phyloP scores from a whole-genome alignment of 345 rosid genomes.

The Trapa bicornis region DNA sequence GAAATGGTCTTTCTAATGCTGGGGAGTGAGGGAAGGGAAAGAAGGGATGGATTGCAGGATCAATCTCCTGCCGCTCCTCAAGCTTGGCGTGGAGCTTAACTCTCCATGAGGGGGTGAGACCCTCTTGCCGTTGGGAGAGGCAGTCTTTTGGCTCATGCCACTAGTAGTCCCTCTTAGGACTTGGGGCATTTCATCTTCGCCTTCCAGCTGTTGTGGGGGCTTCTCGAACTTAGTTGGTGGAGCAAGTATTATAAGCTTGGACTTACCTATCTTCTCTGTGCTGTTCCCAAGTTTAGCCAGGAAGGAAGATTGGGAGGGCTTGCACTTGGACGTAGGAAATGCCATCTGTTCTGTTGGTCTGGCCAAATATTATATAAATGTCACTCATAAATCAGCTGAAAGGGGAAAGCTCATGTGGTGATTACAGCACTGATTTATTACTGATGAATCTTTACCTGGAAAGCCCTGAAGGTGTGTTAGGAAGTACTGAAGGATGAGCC shows the following conservation, averaged over 20 bases:
- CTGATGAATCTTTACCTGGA: slow-evolving; percentile 38
- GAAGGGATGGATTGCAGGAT: slow-evolving; percentile 85
- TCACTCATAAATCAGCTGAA: background rate
- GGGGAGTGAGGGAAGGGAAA: slow-evolving; percentile 90
- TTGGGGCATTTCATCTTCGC: slow-evolving; percentile 56
- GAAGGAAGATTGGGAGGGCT: slow-evolving; percentile 44
- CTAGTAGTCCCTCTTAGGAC: slow-evolving; percentile 46
- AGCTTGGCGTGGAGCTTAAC: slow-evolving; percentile 49
- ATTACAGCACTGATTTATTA: background rate
- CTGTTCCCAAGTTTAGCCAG: slow-evolving; percentile 25
- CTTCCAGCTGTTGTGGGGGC: slow-evolving; percentile 14
- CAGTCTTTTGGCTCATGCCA: slow-evolving; percentile 32
- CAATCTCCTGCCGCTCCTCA: slow-evolving; percentile 70
- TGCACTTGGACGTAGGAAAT: slow-evolving; percentile 55
- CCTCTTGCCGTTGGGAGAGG: slow-evolving; percentile 93
- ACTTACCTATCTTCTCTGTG: slow-evolving; percentile 29
- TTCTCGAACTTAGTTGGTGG: slow-evolving; percentile 37
- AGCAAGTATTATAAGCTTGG: slow-evolving; percentile 19
- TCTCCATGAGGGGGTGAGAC: slow-evolving; percentile 68
- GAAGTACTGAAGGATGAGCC: slow-evolving; percentile 41
- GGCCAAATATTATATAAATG: slow-evolving; percentile 7
- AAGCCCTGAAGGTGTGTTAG: slow-evolving; percentile 48
- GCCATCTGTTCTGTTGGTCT: slow-evolving; percentile 61
- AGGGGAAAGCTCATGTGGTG: background rate
- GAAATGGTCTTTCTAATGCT: slow-evolving; percentile 30